Evolutionary conservation across 1,284 basidiomycete species (phyloP), one percentile per base, ranked within the genome.

Genomic region (Ustilago cynodontis): DNA sequence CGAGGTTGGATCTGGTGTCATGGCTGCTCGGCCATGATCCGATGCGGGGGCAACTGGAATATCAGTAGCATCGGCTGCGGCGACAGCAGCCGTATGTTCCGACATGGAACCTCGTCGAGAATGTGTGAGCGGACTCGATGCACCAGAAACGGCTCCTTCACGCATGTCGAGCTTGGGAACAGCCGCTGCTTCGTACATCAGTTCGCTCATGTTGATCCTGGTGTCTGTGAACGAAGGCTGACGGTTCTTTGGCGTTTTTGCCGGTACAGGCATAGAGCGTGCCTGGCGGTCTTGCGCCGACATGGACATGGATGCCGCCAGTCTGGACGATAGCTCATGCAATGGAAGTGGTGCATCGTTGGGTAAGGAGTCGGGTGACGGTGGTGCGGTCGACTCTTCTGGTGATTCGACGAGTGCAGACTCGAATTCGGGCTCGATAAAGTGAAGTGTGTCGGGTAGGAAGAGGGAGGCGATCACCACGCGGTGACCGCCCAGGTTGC

Each of bases 391-490:
- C 20, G 68, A 75, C 39, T 71, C 71, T 50, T 75, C 69, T 8
- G 78, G 64, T 43, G 78, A 71, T 24, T 68, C 70, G 7, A 63
- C 63, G 1, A 76, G 62, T 7, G 61, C 62, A 9, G 68, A 70
- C 9, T 77, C 71, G 54, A 51, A 62, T 39, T 78, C 78, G 14
- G 73, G 62, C 26, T 70, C 69, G 24, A 52, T 28, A 29, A 84
- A 83, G 8, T 77, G 64, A 18, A 83, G 60, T 24, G 83, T 85
- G 47, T 80, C 74, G 5, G 83, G 83, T 11, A 85, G 62, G 47
- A 77, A 80, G 64, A 83, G 82, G 54, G 82, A 79, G 24, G 79
- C 83, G 62, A 85, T 82, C 50, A 85, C 78, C 52, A 85, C 78
- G 47, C 83, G 82, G 65, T 80, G 78, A 41, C 80, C 75, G 50